Evolutionary conservation across 345 rosid species (phyloP), one percentile per base, ranked within the genome.

Genomic region (Erucastrum elatum): DNA sequence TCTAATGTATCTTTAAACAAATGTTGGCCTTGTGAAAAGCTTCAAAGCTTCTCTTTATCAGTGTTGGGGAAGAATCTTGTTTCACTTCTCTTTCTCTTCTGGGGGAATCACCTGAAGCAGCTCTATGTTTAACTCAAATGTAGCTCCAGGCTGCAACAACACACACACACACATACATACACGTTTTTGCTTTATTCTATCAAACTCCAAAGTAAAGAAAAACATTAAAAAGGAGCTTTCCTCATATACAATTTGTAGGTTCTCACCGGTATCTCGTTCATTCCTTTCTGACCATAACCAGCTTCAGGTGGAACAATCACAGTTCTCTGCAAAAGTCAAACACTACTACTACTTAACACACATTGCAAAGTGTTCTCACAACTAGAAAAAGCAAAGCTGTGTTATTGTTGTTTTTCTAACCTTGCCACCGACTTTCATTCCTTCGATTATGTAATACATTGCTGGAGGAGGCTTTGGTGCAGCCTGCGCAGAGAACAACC

Each of bases 381-480:
- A 21, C 3, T 49, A 34, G 29, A 7, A 5, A 64, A 16, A 72
- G 27, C 58, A 30, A 25, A 15, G n/a, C n/a, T 49, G 0, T 8
- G 49, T 10, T 41, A 13, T 39, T 10, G 10, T 49, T 21, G 21
- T 21, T 21, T n/a, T 1, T 51, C 56, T 51, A 13, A 94, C 96
- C 98, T 92, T 89, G 69, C 97, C 97, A 44, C 98, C 97, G 0
- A 90, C 89, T 87, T 82, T 90, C 98, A 92, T 94, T 73, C 97
- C 97, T 82, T 94, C 84, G 1, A 85, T 86, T 15, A 88, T 82
- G 10, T 79, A 83, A 82, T 94, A 94, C 98, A 92, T 82, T 8
- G 96, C 96, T 0, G 91, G 85, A n/a, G 97, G 98, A 3, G 96
- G 98, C 69, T 94, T 94, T n/a, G 98, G 98, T 29, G 98, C 83